Evolutionary conservation across 768 basidiomycete genomes (phyloP).

Genomic region (Lactifluus piperatus): DNA sequence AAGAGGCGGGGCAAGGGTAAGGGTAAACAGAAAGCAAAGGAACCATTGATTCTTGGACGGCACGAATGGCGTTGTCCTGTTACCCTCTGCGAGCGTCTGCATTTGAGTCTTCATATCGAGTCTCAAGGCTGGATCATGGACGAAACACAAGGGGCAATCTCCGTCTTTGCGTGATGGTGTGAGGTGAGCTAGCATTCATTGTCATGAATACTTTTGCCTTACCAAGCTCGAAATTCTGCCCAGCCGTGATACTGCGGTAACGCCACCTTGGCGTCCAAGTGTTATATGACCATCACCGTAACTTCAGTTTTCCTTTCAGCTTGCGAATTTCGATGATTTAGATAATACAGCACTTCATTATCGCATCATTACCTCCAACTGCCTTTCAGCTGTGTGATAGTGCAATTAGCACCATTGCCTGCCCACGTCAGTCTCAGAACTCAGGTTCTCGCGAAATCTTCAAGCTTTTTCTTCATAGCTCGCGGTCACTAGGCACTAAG

Average conservation of each 20-base stretch:
- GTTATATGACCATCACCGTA: neutral
- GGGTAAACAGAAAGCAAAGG: constrained; percentile 16
- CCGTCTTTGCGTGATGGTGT: constrained; percentile 15
- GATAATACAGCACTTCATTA: constrained; percentile 8
- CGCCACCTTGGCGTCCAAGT: neutral
- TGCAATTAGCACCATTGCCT: neutral
- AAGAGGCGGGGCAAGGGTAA: constrained; percentile 12
- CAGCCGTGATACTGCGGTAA: neutral
- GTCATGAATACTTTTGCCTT: neutral
- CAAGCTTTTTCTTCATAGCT: neutral
- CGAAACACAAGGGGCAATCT: constrained; percentile 17
- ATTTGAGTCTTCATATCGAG: constrained; percentile 16
- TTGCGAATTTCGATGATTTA: neutral
- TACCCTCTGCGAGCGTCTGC: constrained; percentile 11
- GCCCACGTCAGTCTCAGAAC: neutral
- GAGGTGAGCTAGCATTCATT: neutral
- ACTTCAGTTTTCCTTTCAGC: neutral
- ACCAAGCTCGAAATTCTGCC: neutral
- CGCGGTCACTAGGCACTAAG: neutral
- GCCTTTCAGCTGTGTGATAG: neutral
- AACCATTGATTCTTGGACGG: constrained; percentile 10
- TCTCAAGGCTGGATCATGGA: constrained; percentile 18
- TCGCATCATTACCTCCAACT: neutral
- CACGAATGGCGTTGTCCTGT: constrained; percentile 21
- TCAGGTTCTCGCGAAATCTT: neutral